Base-by-base conservation (phyloP, 768 basidiomycete genomes). In the Daedalea quercina region DNA sequence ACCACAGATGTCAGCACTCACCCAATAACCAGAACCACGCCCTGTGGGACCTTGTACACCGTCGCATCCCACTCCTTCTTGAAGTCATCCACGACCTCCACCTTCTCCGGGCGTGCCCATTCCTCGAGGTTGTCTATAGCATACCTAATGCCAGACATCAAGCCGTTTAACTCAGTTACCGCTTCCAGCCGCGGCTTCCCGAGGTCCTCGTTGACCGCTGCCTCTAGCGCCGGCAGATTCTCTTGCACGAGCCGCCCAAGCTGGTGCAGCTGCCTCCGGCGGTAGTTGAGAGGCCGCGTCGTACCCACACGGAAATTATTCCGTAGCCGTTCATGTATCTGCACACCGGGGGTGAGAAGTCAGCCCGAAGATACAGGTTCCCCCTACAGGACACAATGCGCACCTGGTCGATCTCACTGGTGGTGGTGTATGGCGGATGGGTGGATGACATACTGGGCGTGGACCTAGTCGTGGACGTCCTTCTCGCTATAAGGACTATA, bases 181-280 rank as follows among this genome's bases (percentile, higher is more conserved):
- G 46, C 50, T 53, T 69, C 68, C 0, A 60, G 44, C 12, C 51
- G 50, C 3, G 65, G 65, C 47, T 60, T 62, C 24, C 60, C 59
- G 15, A 69, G 60, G 52, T 67, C 61, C 0, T 63, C 55, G 49
- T 71, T 64, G 44, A 68, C 52, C 26, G 82, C 76, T 1, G 76
- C 73, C 13, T 71, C 71, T 47, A 88, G 63, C 3, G 69, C 73
- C 3, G 80, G 72, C 3, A 70, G 60, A 65, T 90, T 84, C n/a
- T 86, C 80, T 57, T 86, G 79, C 22, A 75, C 66, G 67, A 87
- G 67, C 22, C 73, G 77, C 23, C 79, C 82, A 28, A 89, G 73
- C 57, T 83, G 81, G 42, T 73, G 70, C 41, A 90, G 73, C 57
- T 90, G 88, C 44, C 77, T 73, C 50, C 78, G 76, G 15, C 88